These are phyloP conservation scores for Trichoderma sp. DNA, from an alignment of 2,329 filamentous ascomycete genomes.

Conservation along the genomic window DNA sequence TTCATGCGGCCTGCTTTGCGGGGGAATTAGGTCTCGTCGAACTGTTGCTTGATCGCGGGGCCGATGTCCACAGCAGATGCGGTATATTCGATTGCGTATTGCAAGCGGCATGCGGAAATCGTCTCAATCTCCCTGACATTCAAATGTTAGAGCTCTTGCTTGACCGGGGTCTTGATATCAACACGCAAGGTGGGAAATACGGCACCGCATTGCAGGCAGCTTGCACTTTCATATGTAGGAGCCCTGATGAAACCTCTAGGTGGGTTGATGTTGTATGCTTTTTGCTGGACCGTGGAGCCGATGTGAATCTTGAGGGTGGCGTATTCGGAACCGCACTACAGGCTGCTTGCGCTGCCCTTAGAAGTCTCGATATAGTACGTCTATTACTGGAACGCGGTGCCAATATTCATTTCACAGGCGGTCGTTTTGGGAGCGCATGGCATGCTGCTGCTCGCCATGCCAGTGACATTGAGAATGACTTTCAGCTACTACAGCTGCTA, in stretches of 20 bases:
- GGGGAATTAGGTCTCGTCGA: neutral
- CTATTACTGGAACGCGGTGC: neutral
- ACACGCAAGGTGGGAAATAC: neutral
- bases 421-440: neutral
- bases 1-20: neutral
- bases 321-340: neutral
- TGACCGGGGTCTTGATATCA: neutral
- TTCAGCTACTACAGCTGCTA: neutral
- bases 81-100: neutral
- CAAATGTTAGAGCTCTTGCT: neutral
- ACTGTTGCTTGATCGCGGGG: neutral
- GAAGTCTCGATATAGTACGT: neutral
- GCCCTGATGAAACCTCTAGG: neutral
- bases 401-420: neutral
- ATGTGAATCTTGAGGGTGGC: neutral
- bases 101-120: neutral
- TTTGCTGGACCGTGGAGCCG: neutral
- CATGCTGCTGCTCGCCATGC: neutral
- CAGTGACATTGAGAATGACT: rapidly evolving
- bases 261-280: neutral
- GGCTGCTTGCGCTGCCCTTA: neutral
- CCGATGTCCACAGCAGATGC: neutral
- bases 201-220: neutral
- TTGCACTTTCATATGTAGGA: neutral
- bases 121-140: neutral